phyloP scores from a whole-genome alignment of 805 yeast genomes.

The Yamadazyma scolyti region DNA sequence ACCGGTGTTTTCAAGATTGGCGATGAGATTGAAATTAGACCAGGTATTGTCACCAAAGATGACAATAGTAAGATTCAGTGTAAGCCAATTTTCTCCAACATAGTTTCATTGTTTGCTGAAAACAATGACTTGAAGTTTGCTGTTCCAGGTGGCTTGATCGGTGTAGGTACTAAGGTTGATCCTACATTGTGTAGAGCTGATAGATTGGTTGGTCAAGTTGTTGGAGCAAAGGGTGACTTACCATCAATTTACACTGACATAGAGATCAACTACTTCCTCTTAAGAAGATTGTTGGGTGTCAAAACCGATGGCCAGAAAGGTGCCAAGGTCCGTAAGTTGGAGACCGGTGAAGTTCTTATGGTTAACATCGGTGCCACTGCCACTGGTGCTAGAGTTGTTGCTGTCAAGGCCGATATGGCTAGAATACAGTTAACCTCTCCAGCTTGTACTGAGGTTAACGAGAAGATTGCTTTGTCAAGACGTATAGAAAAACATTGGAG shows the following conservation, averaged over 20 bases:
- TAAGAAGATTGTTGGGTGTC: slow-evolving; percentile 96
- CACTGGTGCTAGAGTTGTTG: slow-evolving; percentile 97
- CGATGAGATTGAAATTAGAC: slow-evolving; percentile 98
- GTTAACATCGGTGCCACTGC: slow-evolving; percentile 99
- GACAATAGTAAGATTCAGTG: slow-evolving; percentile 86
- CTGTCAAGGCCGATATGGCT: slow-evolving; percentile 99
- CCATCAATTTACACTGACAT: slow-evolving; percentile 97
- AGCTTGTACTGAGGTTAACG: slow-evolving; percentile 97
- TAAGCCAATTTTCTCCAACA: slow-evolving; percentile 91
- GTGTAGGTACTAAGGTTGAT: slow-evolving; percentile 98
- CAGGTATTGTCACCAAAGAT: slow-evolving; percentile 97
- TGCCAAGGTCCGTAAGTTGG: slow-evolving; percentile 93
- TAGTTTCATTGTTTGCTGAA: slow-evolving; percentile 94
- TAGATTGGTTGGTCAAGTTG: slow-evolving; percentile 98
- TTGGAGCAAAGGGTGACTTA: slow-evolving; percentile 93
- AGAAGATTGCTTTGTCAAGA: slow-evolving; percentile 97
- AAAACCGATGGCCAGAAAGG: slow-evolving; percentile 93
- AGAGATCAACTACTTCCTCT: slow-evolving; percentile 93
- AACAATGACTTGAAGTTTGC: slow-evolving; percentile 97
- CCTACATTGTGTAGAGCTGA: slow-evolving; percentile 99
- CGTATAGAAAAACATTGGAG: slow-evolving; percentile 99
- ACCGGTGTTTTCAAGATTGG: slow-evolving; percentile 96
- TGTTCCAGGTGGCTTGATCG: slow-evolving; percentile 99
- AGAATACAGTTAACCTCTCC: slow-evolving; percentile 95
- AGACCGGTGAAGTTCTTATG: slow-evolving; percentile 94